Base-by-base conservation (phyloP, 2,329 filamentous ascomycete genomes). In the Parafenestella ontariensis region DNA sequence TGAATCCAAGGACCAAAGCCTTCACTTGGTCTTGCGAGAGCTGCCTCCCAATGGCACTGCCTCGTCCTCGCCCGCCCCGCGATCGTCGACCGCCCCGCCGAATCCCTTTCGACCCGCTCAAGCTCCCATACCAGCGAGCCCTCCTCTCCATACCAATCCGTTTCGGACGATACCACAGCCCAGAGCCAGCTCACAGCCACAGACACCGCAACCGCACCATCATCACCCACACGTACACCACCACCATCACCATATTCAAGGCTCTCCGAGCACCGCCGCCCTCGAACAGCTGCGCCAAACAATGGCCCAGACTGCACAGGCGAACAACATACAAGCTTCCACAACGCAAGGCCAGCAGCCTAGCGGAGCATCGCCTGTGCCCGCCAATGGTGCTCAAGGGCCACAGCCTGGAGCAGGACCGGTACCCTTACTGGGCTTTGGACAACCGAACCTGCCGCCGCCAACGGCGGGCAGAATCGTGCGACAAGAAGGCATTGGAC, bases 401-500 rank as follows among this genome's bases (percentile, higher is more conserved):
- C 52, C 47, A 13, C 44, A 49, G 33, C 47, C 47, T 17, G 51
- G 24, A 20, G 20, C 46, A 20, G 36, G 48, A 17, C 33, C 42
- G 29, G 28, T 46, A 21, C 39, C 45, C 5, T 29, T 48, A 8
- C 10, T 36, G 24, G 49, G 43, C 17, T 29, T 20, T 15, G 37
- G 50, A 40, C 50, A 50, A 9, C 56, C 33, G 11, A 49, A 54
- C n/a, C 49, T 70, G 33, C 59, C 61, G 33, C 59, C 61, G 48
- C 29, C 63, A 52, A 66, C 67, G 53, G 47, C 66, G 24, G 76
- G 75, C 8, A 76, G 78, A 20, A 81, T 78, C 9, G 76, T 83
- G 18, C 77, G 80, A 8, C 80, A 80, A 28, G 82, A 85, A 65
- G 77, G 78, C 8, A 64, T 81, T 28, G 79, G 79, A 0, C 79